phyloP scores from a whole-genome alignment of 108 stramenopile genomes.

The Skeletonema menzelii region DNA sequence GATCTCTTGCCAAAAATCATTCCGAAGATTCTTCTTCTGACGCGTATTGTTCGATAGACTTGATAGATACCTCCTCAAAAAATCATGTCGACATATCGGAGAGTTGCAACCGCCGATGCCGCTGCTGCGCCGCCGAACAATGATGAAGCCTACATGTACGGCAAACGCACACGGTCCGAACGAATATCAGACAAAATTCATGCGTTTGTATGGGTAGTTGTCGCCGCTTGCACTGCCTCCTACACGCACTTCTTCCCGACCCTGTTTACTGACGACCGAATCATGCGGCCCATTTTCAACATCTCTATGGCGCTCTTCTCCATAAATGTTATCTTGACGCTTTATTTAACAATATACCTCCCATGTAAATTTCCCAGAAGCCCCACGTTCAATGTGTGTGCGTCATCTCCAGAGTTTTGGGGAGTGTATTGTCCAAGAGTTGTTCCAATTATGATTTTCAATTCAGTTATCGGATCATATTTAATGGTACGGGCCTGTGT shows the following conservation, averaged over 20 bases:
- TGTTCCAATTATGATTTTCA: conserved; percentile 71
- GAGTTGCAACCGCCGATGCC: neutral
- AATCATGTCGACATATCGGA: conserved; percentile 2
- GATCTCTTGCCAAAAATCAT: neutral
- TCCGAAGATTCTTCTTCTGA: too few relatives aligned
- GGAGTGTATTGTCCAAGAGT: conserved; percentile 91
- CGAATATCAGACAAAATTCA: conserved; percentile 55
- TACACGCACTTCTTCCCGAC: conserved; percentile 52
- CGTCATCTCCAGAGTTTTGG: conserved; percentile 71
- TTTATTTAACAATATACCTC: conserved; percentile 69
- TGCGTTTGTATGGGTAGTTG: conserved; percentile 69
- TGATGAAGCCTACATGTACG: neutral
- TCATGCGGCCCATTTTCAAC: conserved; percentile 53
- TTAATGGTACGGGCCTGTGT: conserved; percentile 76
- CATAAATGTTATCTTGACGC: conserved; percentile 39
- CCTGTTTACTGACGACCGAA: conserved; percentile 48
- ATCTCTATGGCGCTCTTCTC: conserved; percentile 36
- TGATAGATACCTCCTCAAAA: neutral
- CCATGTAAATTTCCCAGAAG: conserved; percentile 39
- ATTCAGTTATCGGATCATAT: conserved; percentile 61
- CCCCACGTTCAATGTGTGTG: conserved; percentile 31
- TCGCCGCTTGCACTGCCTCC: conserved; percentile 50
- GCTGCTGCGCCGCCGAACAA: neutral
- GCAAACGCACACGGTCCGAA: conserved; percentile 23
- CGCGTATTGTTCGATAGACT: too few relatives aligned